Conservation (phyloP, 768 basidiomycete genomes). For the Suillus paluster region DNA sequence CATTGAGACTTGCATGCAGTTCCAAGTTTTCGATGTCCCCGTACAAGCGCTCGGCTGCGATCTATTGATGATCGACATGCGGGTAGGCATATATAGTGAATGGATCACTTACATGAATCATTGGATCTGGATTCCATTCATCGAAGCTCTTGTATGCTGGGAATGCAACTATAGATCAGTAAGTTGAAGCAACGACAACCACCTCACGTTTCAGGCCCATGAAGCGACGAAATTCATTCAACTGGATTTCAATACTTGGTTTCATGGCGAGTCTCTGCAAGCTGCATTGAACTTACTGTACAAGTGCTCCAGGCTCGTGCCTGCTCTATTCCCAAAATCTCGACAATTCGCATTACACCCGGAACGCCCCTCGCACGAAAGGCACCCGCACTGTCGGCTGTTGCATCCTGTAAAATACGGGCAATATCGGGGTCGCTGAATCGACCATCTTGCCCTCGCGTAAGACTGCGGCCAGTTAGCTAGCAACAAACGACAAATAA, state of each 20-base stretch:
- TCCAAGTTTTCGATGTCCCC: conserved; percentile 79
- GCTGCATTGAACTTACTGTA: conserved; percentile 48
- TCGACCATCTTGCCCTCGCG: conserved; percentile 52
- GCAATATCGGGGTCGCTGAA: conserved; percentile 72
- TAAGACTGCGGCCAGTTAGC: conserved; percentile 39
- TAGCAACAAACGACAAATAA: conserved; percentile 1
- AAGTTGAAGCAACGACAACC: background rate
- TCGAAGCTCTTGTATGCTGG: conserved; percentile 64
- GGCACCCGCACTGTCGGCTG: conserved; percentile 59
- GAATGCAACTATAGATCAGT: conserved; percentile 9
- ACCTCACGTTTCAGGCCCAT: conserved; percentile 67
- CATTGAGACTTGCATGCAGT: conserved; percentile 58
- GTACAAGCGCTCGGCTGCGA: conserved; percentile 67
- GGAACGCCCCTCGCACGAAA: conserved; percentile 76
- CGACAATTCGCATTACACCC: conserved; percentile 64
- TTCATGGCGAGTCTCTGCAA: background rate
- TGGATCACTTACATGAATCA: conserved; percentile 51
- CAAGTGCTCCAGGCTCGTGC: conserved; percentile 73
- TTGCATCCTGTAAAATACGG: conserved; percentile 62
- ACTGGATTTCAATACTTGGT: conserved; percentile 30
- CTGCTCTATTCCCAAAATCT: conserved; percentile 71
- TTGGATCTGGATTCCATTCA: conserved; percentile 72
- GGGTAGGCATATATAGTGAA: too few relatives aligned
- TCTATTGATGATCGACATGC: conserved; percentile 37
- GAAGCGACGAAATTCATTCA: conserved; percentile 77